A percentile compares a stretch with the other conserved stretches of the same genome.
These are phyloP conservation scores for Mytilinidion resinicola DNA, from an alignment of 495 filamentous ascomycete genomes.

Conservation along the genomic window DNA sequence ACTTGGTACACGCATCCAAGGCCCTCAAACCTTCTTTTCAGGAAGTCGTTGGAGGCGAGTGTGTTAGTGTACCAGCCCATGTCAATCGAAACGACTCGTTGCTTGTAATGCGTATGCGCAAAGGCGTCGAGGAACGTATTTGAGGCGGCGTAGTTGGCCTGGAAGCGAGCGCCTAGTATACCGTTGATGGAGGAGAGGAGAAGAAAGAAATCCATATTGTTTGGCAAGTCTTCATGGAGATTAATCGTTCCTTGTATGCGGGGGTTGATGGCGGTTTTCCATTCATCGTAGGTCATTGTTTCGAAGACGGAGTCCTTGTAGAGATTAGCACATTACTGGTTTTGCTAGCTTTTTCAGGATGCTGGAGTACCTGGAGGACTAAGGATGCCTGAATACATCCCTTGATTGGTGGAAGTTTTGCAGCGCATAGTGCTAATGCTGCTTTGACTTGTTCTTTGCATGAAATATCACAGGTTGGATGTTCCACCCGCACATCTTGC, in stretches of 20 bases:
- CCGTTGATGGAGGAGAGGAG: constrained; percentile 11
- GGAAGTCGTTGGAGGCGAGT: too few relatives aligned
- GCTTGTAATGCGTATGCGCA: neutral
- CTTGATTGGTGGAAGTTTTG: constrained; percentile 17
- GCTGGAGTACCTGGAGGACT: constrained; percentile 2
- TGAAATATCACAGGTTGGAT: too few relatives aligned
- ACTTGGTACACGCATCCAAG: too few relatives aligned
- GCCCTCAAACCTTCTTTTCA: too few relatives aligned
- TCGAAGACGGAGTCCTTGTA: constrained; percentile 23
- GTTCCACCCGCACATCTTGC: too few relatives aligned
- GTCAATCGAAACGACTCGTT: too few relatives aligned
- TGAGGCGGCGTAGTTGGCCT: constrained; percentile 15
- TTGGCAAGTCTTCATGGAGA: constrained; percentile 3
- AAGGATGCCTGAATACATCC: constrained; percentile 13
- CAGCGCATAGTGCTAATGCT: neutral
- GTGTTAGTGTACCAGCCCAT: too few relatives aligned
- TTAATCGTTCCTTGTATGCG: constrained; percentile 5
- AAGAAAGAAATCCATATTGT: constrained; percentile 13
- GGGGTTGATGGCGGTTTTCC: neutral
- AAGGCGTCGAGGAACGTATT: constrained; percentile 13
- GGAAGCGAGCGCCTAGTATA: constrained; percentile 1
- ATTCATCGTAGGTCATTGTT: constrained; percentile 7
- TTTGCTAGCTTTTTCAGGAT: too few relatives aligned
- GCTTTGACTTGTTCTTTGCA: neutral
- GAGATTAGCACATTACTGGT: neutral